phyloP scores from a whole-genome alignment of 1,284 basidiomycete species.

The Singerocomus inundabilis region DNA sequence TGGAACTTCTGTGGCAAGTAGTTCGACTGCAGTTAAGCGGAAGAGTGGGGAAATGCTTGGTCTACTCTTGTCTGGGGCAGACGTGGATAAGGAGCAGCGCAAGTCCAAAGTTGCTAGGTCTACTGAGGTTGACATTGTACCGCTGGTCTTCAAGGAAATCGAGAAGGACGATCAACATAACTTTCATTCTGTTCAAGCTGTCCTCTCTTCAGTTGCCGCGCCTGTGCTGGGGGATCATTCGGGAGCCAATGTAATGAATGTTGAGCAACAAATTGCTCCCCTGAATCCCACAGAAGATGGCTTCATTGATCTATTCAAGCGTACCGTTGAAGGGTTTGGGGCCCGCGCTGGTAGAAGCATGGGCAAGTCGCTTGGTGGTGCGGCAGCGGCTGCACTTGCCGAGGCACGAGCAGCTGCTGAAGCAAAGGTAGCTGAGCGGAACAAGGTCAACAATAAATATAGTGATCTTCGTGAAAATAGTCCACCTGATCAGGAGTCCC shows the following conservation, averaged over 20 bases:
- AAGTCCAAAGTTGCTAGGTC: conserved; percentile 50
- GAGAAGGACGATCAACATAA: conserved; percentile 5
- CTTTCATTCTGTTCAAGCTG: conserved; percentile 4
- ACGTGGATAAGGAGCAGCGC: conserved; percentile 41
- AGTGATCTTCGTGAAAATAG: conserved; percentile 21
- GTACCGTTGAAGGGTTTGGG: conserved; percentile 65
- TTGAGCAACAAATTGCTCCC: conserved; percentile 14
- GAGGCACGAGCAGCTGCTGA: conserved; percentile 71
- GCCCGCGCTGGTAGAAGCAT: conserved; percentile 57
- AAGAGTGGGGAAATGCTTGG: conserved; percentile 62
- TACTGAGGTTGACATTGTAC: conserved; percentile 34
- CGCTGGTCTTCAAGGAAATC: conserved; percentile 28
- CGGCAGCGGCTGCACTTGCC: conserved; percentile 60
- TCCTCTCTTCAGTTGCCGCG: neutral
- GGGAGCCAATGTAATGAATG: conserved; percentile 15
- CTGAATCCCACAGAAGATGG: conserved; percentile 37
- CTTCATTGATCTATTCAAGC: conserved; percentile 62
- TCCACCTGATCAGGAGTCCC: conserved; percentile 1
- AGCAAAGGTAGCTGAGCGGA: conserved; percentile 62
- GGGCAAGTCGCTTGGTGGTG: conserved; percentile 58
- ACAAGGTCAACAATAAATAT: conserved; percentile 45
- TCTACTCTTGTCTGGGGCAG: conserved; percentile 9
- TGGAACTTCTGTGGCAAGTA: conserved; percentile 19
- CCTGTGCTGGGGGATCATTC: neutral
- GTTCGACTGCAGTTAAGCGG: conserved; percentile 48